Evolutionary conservation across 1,284 basidiomycete species (phyloP), one percentile per base, ranked within the genome.

Genomic region (Ganoderma resinaceum): DNA sequence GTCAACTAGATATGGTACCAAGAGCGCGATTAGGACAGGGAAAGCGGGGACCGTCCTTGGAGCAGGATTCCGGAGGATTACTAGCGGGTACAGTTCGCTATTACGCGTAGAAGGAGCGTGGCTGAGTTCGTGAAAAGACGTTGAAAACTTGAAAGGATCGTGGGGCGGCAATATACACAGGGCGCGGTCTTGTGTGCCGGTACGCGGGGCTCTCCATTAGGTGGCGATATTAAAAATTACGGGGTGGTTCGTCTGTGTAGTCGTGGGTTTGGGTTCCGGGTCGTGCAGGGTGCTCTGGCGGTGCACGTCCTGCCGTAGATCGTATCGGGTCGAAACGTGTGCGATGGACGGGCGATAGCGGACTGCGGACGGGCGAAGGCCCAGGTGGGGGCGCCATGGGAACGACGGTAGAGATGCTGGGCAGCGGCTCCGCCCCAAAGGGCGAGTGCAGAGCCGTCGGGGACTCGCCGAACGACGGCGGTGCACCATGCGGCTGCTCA

Each of bases 121-220:
- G 62, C 61, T 60, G 67, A 61, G 67, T 72, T 74, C 73, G 72
- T 76, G 67, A 76, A 64, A 61, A 65, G 70, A 72, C 73, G 72
- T 74, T 59, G 74, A 61, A 66, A 49, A 26, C 46, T 49, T 49
- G 63, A 65, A 72, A 69, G 38, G 72, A 73, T 76, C 75, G 75
- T 76, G 71, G 67, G 23, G 62, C 53, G 59, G 49, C 29, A 64
- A 70, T 70, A 67, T 72, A 72, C 66, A 75, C 63, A 62, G 52
- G 64, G 63, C 59, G 67, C 60, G 57, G 40, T 43, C 58, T 31
- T 38, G 42, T 57, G 49, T 29, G 49, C 61, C 35, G 66, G 12
- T 20, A 20, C 29, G 40, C 49, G 5, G n/a, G 43, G 38, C 53
- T 53, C 23, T 57, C 46, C 26, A 63, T 62, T 70, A 65, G 62